These are phyloP conservation scores for Phytophthora brassicae DNA, from an alignment of 352 stramenopile species.

Conservation along the genomic window DNA sequence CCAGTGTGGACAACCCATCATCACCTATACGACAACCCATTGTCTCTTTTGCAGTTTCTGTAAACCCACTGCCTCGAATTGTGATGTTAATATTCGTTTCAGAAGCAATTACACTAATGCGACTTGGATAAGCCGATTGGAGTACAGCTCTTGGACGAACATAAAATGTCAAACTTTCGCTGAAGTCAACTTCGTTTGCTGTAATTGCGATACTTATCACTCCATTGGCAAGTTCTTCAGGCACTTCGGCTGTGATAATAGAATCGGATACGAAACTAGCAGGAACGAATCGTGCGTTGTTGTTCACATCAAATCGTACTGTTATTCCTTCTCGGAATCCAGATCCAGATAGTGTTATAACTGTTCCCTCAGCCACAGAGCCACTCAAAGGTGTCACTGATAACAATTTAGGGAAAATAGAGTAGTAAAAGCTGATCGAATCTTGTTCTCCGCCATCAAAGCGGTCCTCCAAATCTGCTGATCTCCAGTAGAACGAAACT, in stretches of 20 bases:
- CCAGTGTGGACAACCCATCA: neutral
- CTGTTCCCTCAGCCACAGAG: conserved; percentile 24
- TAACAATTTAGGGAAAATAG: conserved; percentile 19
- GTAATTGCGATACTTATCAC: conserved; percentile 33
- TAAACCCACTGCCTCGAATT: conserved; percentile 36
- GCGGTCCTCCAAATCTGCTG: conserved; percentile 15
- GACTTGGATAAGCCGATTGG: conserved; percentile 31
- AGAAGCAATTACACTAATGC: conserved; percentile 5
- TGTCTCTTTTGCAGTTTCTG: conserved; percentile 21
- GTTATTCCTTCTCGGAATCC: conserved; percentile 28
- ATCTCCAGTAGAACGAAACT: conserved; percentile 37
- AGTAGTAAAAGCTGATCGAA: conserved; percentile 31
- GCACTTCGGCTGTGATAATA: conserved; percentile 18
- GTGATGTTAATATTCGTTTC: conserved; percentile 7
- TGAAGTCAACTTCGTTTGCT: conserved; percentile 36
- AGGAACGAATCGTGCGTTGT: conserved; percentile 4
- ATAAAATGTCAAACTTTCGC: conserved; percentile 37
- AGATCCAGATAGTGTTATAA: conserved; percentile 29
- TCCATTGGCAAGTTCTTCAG: conserved; percentile 13
- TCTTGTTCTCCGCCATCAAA: conserved; percentile 10
- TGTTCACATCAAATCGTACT: conserved; percentile 27
- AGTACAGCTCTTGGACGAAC: conserved; percentile 23
- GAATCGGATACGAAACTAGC: conserved; percentile 26
- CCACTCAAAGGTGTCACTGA: conserved; percentile 21
- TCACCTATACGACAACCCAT: conserved; percentile 39